Conservation (phyloP, 2,329 filamentous ascomycete species). For the Ophiostoma quercus region DNA sequence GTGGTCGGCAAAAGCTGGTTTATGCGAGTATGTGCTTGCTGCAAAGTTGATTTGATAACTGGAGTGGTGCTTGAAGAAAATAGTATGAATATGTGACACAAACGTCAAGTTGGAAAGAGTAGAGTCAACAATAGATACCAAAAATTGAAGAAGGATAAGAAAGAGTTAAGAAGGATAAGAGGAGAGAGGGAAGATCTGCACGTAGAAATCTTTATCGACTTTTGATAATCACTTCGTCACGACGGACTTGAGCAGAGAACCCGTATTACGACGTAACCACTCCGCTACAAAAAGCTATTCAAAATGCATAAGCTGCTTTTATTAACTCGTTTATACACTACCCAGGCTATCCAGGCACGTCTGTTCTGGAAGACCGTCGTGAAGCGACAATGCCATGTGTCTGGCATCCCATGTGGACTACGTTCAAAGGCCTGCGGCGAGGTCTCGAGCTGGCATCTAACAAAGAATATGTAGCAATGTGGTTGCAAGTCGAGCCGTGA, state of each 20-base stretch:
- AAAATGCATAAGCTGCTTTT: neutral
- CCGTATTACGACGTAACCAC: neutral
- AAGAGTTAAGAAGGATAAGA: neutral
- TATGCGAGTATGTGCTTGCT: neutral
- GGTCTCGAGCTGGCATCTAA: neutral
- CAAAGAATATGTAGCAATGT: neutral
- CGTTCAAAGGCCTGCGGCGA: neutral
- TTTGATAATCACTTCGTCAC: neutral
- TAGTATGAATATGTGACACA: neutral
- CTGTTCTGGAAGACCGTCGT: neutral
- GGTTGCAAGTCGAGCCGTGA: neutral
- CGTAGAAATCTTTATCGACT: neutral
- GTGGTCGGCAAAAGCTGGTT: neutral
- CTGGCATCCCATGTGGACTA: neutral
- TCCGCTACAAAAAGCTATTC: neutral
- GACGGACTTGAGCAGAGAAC: neutral
- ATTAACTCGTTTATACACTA: neutral
- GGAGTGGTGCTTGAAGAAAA: neutral
- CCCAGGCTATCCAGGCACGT: neutral
- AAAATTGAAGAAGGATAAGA: neutral
- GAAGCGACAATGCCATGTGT: neutral
- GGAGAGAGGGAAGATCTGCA: neutral
- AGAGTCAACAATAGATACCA: neutral
- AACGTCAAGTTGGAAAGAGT: neutral
- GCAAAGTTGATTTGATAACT: neutral